Evolutionary conservation across 2,329 filamentous ascomycete genomes (phyloP).

Genomic region (Cytospora mali): DNA sequence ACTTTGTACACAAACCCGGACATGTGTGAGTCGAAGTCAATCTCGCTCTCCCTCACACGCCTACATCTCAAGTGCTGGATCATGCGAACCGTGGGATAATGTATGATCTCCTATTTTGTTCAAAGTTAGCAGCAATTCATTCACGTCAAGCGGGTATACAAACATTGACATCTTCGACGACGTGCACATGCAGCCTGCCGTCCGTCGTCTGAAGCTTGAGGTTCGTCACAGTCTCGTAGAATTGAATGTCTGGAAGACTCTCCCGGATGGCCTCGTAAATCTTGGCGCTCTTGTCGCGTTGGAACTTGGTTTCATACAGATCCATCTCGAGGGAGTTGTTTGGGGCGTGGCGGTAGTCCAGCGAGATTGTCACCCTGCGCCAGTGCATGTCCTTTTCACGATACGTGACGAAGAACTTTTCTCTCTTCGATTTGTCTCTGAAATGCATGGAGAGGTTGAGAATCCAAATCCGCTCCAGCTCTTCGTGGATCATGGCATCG

Average conservation of each 20-base stretch:
- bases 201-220: slow-evolving; percentile 89
- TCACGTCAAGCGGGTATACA: slow-evolving; percentile 35
- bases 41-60: slow-evolving; percentile 69
- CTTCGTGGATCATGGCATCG: slow-evolving; percentile 70
- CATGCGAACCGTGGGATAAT: slow-evolving; percentile 73
- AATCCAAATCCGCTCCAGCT: slow-evolving; percentile 90
- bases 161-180: slow-evolving; percentile 91
- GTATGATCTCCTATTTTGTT: slow-evolving; percentile 79
- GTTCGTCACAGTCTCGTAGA: slow-evolving; percentile 95
- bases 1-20: slow-evolving; percentile 99
- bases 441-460: slow-evolving; percentile 99
- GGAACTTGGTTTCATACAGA: slow-evolving; percentile 74
- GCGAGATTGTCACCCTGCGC: slow-evolving; percentile 88
- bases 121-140: slow-evolving; percentile 9
- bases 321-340: slow-evolving; percentile 84
- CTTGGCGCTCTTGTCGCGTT: slow-evolving; percentile 87
- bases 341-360: slow-evolving; percentile 84
- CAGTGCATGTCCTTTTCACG: slow-evolving; percentile 78
- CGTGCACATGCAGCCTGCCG: slow-evolving; percentile 88
- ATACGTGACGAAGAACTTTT: slow-evolving; percentile 98
- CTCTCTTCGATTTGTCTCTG: slow-evolving; percentile 84
- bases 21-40: slow-evolving; percentile 88
- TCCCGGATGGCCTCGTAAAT: slow-evolving; percentile 96
- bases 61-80: slow-evolving; percentile 72
- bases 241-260: slow-evolving; percentile 89